phyloP scores from a whole-genome alignment of 202 grass and related monocot genomes.

The Schoenoplectus tabernaemontani region DNA sequence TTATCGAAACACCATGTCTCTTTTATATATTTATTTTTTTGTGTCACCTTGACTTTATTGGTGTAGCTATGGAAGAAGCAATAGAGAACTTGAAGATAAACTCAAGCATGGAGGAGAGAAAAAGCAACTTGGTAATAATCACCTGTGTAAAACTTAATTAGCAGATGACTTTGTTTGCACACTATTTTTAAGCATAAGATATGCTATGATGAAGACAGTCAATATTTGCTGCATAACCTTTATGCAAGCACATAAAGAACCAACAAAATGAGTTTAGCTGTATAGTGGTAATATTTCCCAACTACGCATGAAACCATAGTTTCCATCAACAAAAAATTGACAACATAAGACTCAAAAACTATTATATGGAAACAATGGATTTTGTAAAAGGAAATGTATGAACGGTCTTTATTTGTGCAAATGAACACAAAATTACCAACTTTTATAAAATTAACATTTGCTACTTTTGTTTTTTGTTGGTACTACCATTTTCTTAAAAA shows the following conservation, averaged over 20 bases:
- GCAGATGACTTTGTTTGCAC: not conserved
- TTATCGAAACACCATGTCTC: conserved; percentile 20
- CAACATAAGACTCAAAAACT: not conserved
- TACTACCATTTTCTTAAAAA: not conserved
- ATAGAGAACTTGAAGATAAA: conserved; percentile 64
- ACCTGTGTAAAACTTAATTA: conserved; percentile 12
- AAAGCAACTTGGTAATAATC: conserved; percentile 59
- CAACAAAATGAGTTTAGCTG: not conserved
- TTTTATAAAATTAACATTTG: not conserved
- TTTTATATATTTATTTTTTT: conserved; percentile 32
- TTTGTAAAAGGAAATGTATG: not conserved
- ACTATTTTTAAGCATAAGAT: not conserved
- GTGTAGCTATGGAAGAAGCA: conserved; percentile 50
- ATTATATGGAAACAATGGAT: not conserved
- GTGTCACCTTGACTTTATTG: conserved; percentile 55
- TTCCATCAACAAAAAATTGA: not conserved
- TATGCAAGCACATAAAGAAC: not conserved
- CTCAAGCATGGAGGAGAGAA: conserved; percentile 39
- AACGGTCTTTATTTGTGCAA: not conserved
- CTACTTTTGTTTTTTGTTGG: too few species aligned
- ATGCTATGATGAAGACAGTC: not conserved
- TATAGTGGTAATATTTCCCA: not conserved
- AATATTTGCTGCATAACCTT: not conserved
- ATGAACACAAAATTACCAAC: not conserved
- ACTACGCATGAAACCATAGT: not conserved